Conservation (phyloP, 495 filamentous ascomycete genomes). For the Evernia prunastri region DNA sequence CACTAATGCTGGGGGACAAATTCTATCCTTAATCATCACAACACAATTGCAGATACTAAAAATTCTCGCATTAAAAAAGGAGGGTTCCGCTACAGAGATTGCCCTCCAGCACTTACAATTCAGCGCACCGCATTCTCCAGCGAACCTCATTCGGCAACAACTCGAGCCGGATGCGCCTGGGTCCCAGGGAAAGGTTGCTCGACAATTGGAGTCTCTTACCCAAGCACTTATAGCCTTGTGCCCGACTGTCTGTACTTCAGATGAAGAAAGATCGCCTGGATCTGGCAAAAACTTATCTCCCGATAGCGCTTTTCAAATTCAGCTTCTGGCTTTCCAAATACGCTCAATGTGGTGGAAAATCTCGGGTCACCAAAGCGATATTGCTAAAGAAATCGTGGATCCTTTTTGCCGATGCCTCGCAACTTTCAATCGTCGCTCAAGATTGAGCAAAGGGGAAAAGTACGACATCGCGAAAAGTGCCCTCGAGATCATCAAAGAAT, state of each 20-base stretch:
- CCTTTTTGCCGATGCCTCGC: constrained; percentile 62
- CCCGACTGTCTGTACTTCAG: constrained; percentile 48
- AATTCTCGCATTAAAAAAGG: constrained; percentile 44
- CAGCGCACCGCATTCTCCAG: constrained; percentile 54
- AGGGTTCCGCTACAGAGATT: constrained; percentile 46
- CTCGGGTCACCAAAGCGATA: constrained; percentile 60
- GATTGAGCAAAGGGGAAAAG: constrained; percentile 21
- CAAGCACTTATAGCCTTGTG: constrained; percentile 52
- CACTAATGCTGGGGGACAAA: constrained; percentile 33
- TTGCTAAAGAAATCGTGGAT: constrained; percentile 60
- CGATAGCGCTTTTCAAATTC: constrained; percentile 53
- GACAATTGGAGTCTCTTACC: constrained; percentile 63
- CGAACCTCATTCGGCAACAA: constrained; percentile 51
- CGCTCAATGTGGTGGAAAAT: constrained; percentile 66
- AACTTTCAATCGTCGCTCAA: constrained; percentile 38
- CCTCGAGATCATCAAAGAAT: constrained; percentile 15
- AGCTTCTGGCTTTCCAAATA: constrained; percentile 59
- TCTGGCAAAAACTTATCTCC: constrained; percentile 51
- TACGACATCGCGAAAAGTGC: constrained; percentile 26
- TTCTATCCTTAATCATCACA: constrained; percentile 43
- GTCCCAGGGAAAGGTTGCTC: constrained; percentile 52
- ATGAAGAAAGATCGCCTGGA: constrained; percentile 44
- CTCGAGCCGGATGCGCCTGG: constrained; percentile 39
- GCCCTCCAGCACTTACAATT: constrained; percentile 40
- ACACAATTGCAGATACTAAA: constrained; percentile 49